These are phyloP conservation scores for Pachysolen tannophilus DNA, from an alignment of 805 yeast species.

Conservation along the genomic window DNA sequence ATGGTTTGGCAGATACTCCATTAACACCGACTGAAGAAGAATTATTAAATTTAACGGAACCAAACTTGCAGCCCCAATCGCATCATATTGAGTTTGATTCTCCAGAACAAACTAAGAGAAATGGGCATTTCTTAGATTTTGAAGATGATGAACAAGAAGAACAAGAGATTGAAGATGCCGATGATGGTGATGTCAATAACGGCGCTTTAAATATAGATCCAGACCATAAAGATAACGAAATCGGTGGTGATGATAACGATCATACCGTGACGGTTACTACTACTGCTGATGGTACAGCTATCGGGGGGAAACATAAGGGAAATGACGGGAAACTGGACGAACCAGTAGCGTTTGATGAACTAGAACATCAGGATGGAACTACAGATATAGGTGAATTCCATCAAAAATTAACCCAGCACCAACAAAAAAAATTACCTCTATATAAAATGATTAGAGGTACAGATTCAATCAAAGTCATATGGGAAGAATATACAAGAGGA, in stretches of 20 bases:
- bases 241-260: neutral
- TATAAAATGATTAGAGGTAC: slow-evolving; percentile 6
- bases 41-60: slow-evolving; percentile 7
- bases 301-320: neutral
- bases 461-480: slow-evolving; percentile 5
- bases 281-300: neutral
- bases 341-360: neutral
- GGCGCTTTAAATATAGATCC: neutral
- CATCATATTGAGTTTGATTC: slow-evolving; percentile 2
- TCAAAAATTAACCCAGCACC: neutral
- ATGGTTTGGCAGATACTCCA: no score
- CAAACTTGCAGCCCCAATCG: slow-evolving; percentile 6
- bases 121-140: neutral
- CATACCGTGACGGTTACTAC: neutral
- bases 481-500: slow-evolving; percentile 29
- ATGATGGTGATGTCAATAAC: neutral
- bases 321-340: slow-evolving; percentile 1
- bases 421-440: slow-evolving; percentile 2
- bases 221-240: neutral
- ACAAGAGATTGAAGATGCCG: neutral
- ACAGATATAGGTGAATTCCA: no score
- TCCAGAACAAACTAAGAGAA: slow-evolving; percentile 2
- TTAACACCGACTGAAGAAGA: slow-evolving; percentile 8
- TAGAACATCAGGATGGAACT: neutral
- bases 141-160: slow-evolving; percentile 1